Conservation (phyloP, 2,329 filamentous ascomycete genomes). For the Penicillium freii region DNA sequence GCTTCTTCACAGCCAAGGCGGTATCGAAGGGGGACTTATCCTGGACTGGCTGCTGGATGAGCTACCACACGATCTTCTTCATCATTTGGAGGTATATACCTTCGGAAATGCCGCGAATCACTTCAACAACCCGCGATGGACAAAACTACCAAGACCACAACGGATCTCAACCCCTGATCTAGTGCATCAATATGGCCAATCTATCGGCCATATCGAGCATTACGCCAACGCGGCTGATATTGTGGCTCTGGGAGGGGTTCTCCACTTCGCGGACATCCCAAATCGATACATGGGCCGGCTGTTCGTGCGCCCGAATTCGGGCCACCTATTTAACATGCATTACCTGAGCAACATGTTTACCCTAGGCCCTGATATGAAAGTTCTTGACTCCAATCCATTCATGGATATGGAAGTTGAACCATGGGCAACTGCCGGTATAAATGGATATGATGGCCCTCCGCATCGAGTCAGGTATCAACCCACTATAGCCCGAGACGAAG, state of each 20-base stretch:
- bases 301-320: slow-evolving; percentile 44
- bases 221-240: slow-evolving; percentile 74
- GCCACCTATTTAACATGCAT: slow-evolving; percentile 48
- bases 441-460: background rate
- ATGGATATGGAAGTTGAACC: slow-evolving; percentile 34
- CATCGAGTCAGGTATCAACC: background rate
- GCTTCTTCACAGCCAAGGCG: slow-evolving; percentile 74
- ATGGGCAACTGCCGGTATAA: slow-evolving; percentile 1
- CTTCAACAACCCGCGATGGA: slow-evolving; percentile 70
- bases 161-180: slow-evolving; percentile 7
- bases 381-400: slow-evolving; percentile 34
- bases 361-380: slow-evolving; percentile 26
- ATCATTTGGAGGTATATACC: slow-evolving; percentile 70
- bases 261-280: slow-evolving; percentile 59
- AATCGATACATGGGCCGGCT: slow-evolving; percentile 52
- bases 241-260: slow-evolving; percentile 70
- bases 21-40: slow-evolving; percentile 69
- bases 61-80: slow-evolving; percentile 62
- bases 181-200: slow-evolving; percentile 4
- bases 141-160: slow-evolving; percentile 38
- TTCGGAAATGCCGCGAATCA: slow-evolving; percentile 78
- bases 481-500: slow-evolving; percentile 13
- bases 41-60: slow-evolving; percentile 76
- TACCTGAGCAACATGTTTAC: slow-evolving; percentile 47
- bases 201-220: slow-evolving; percentile 72